phyloP scores from a whole-genome alignment of 441 rosid genomes.

The Bruguiera hainesii region DNA sequence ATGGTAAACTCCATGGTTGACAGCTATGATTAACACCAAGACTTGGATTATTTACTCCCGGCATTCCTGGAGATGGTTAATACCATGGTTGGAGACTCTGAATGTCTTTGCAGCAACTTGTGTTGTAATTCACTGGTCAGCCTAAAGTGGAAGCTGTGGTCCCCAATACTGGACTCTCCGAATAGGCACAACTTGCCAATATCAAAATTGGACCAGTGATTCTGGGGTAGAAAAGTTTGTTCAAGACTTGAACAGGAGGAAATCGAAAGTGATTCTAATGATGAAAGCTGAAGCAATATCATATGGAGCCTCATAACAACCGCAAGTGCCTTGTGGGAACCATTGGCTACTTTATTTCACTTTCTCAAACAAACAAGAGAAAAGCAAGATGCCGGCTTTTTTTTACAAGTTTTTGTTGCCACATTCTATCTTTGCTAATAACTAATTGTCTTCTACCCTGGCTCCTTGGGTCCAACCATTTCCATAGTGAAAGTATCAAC shows the following conservation, averaged over 20 bases:
- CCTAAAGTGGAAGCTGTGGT: conserved; percentile 13
- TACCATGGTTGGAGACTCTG: not conserved
- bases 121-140: conserved; percentile 3
- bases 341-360: conserved; percentile 2
- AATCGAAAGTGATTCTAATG: conserved; percentile 31
- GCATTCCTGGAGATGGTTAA: not conserved
- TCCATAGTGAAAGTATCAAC: conserved; percentile 20
- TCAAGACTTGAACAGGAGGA: conserved; percentile 34
- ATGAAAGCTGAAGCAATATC: conserved; percentile 48
- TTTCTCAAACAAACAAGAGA: conserved; percentile 1
- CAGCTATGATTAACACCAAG: no score
- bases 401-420: conserved; percentile 10
- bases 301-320: conserved; percentile 25
- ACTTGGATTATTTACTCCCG: not conserved
- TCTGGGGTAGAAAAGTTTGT: conserved; percentile 23
- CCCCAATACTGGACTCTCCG: conserved; percentile 20
- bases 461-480: conserved; percentile 28
- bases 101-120: conserved; percentile 8
- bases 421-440: conserved; percentile 18
- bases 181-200: not conserved
- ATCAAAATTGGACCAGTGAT: conserved; percentile 10
- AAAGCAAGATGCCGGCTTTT: conserved; percentile 22
- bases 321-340: conserved; percentile 11
- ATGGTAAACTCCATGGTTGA: no score
- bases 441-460: conserved; percentile 24